Evolutionary conservation across 148 eudicot species (phyloP), one percentile per base, ranked within the genome.

Genomic region (Rhododendron simsii): DNA sequence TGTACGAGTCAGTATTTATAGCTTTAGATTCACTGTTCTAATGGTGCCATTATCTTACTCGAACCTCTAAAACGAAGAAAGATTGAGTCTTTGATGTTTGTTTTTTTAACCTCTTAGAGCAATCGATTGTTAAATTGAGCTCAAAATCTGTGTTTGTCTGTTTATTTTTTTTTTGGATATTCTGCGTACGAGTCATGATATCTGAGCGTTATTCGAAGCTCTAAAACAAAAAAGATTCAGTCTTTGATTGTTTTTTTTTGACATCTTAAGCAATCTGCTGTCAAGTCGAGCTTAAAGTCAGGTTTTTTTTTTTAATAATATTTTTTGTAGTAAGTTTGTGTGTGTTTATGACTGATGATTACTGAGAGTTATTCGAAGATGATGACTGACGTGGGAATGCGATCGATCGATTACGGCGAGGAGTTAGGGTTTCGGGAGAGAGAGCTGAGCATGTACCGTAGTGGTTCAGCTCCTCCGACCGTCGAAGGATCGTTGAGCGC

Each of bases 381-480:
- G 88, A 89, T 92, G 91, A 89, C 94, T 0, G 95, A 93, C 2
- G 76, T 92, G 1, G 94, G 94, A 73, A 83, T 91, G 89, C 91
- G 92, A 89, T 89, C 95, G 89, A 89, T 93, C 83, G 91, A 93
- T 87, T 90, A 89, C 47, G 84, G 90, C 16, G 98, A 93, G 1
- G 97, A 94, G 47, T 81, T 92, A 80, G 92, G 89, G 82, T 74
- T 90, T 69, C 85, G 85, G 65, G 94, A 90, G 61, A 83, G 91
- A 65, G 92, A 90, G 28, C 78, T 85, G 82, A 93, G 89, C 76
- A 85, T 91, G 84, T 91, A 88, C 65, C 89, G 97, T 0, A 94
- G 97, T 57, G 95, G 95, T 14, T 95, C 98, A 23, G 98, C 97
- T 51, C 98, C 97, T 37, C 97, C 98, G 23, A 95, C 94, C 0